A percentile compares a stretch with the other conserved stretches of the same genome.
Conservation (phyloP, 1,139 yeast genomes). For the Pneumocystis wakefieldiae region DNA sequence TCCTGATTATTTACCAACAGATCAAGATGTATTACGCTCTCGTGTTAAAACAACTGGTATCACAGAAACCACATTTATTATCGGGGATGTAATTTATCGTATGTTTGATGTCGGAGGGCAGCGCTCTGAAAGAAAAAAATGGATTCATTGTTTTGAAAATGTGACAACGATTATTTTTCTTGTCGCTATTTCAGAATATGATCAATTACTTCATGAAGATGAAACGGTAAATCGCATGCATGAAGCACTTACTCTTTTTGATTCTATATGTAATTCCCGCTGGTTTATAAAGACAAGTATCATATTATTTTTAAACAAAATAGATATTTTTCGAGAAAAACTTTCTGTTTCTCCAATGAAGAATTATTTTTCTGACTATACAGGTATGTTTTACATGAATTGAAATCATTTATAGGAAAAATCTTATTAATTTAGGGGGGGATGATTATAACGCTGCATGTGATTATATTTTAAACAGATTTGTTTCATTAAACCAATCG, state of each 20-base stretch:
- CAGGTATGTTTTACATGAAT: slow-evolving; percentile 21
- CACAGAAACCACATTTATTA: slow-evolving; percentile 64
- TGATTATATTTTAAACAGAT: slow-evolving; percentile 50
- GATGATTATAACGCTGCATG: slow-evolving; percentile 52
- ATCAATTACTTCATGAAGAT: slow-evolving; percentile 82
- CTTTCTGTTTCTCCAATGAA: slow-evolving; percentile 47
- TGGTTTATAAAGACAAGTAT: slow-evolving; percentile 82
- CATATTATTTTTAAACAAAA: slow-evolving; percentile 74
- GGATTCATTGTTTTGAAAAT: slow-evolving; percentile 93
- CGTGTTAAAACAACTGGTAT: slow-evolving; percentile 92
- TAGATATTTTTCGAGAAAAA: slow-evolving; percentile 64
- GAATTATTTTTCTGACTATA: slow-evolving; percentile 53
- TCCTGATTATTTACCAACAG: slow-evolving; percentile 52
- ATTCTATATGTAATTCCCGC: slow-evolving; percentile 64
- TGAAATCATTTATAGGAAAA: slow-evolving; percentile 8
- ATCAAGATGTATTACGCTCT: slow-evolving; percentile 74
- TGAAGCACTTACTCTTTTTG: slow-evolving; percentile 73
- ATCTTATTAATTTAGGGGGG: slow-evolving; percentile 6
- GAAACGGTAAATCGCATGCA: slow-evolving; percentile 79
- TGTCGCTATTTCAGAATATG: slow-evolving; percentile 80
- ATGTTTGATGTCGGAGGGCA: slow-evolving; percentile 96
- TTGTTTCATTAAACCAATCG: slow-evolving; percentile 38
- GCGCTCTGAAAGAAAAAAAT: slow-evolving; percentile 77
- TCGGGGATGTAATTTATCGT: slow-evolving; percentile 36
- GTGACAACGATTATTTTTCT: slow-evolving; percentile 82